phyloP scores from a whole-genome alignment of 345 rosid genomes.

The Anacardium occidentale region DNA sequence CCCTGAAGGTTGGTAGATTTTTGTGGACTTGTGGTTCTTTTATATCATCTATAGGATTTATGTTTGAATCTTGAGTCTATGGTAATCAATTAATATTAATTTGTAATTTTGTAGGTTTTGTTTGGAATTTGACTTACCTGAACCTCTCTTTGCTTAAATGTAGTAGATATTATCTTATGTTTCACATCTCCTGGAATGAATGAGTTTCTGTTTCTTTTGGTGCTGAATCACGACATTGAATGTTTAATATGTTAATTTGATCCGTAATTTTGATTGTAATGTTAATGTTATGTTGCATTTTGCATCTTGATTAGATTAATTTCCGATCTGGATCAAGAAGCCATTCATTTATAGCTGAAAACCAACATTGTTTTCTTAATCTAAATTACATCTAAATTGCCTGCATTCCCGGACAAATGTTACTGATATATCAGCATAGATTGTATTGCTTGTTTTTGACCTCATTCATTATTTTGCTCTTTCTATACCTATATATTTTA shows the following conservation, averaged over 20 bases:
- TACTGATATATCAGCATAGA: neutral
- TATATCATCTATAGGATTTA: conserved; percentile 31
- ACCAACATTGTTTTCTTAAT: neutral
- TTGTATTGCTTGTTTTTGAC: too few relatives aligned
- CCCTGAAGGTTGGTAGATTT: conserved; percentile 48
- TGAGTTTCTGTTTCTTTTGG: neutral
- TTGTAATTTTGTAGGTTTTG: conserved; percentile 49
- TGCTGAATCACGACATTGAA: neutral
- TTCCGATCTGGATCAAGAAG: neutral
- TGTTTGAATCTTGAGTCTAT: conserved; percentile 26
- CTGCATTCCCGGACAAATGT: neutral
- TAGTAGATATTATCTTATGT: conserved; percentile 13
- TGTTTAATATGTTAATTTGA: neutral
- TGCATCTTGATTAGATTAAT: neutral
- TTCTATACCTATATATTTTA: too few relatives aligned
- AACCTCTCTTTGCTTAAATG: conserved; percentile 22
- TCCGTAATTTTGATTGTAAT: neutral
- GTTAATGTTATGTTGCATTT: neutral
- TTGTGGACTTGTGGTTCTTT: conserved; percentile 37
- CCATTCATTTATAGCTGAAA: neutral
- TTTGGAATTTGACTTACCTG: conserved; percentile 24
- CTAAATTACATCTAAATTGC: neutral
- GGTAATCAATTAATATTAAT: conserved; percentile 26
- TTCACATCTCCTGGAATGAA: neutral
- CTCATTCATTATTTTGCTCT: too few relatives aligned